Evolutionary conservation across 768 basidiomycete genomes (phyloP).

Genomic region (Mrakia gelida): DNA sequence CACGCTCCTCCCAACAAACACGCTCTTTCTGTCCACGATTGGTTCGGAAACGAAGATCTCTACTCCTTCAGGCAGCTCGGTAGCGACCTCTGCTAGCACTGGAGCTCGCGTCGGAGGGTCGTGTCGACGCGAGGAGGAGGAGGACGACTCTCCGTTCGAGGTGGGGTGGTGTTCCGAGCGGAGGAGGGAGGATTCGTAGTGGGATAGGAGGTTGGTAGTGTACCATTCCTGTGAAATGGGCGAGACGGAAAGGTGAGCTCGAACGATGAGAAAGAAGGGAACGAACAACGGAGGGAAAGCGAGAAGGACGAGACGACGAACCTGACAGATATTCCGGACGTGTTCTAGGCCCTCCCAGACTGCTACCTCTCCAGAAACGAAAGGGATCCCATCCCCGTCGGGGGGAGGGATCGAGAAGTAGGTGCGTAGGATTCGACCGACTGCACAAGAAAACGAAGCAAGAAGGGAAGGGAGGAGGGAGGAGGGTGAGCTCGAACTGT

Average conservation of each 20-base stretch:
- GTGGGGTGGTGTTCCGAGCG: slow-evolving; percentile 27
- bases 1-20: slow-evolving; percentile 81
- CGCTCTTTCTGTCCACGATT: slow-evolving; percentile 77
- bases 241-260: background rate
- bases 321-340: slow-evolving; percentile 35
- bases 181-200: slow-evolving; percentile 3
- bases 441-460: slow-evolving; percentile 28
- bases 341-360: slow-evolving; percentile 80
- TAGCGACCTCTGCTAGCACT: slow-evolving; percentile 17
- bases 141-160: background rate
- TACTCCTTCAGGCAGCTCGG: slow-evolving; percentile 58
- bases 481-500: no score
- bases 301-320: background rate
- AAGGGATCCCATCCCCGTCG: slow-evolving; percentile 60
- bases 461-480: background rate
- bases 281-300: background rate
- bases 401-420: slow-evolving; percentile 59
- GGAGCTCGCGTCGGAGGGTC: slow-evolving; percentile 10
- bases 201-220: slow-evolving; percentile 14
- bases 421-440: slow-evolving; percentile 71
- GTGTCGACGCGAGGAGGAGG: background rate
- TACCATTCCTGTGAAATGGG: slow-evolving; percentile 17
- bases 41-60: slow-evolving; percentile 56
- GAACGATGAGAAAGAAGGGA: background rate
- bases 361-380: slow-evolving; percentile 66